phyloP scores from a whole-genome alignment of 1,284 basidiomycete species.

The Boletus mariae region DNA sequence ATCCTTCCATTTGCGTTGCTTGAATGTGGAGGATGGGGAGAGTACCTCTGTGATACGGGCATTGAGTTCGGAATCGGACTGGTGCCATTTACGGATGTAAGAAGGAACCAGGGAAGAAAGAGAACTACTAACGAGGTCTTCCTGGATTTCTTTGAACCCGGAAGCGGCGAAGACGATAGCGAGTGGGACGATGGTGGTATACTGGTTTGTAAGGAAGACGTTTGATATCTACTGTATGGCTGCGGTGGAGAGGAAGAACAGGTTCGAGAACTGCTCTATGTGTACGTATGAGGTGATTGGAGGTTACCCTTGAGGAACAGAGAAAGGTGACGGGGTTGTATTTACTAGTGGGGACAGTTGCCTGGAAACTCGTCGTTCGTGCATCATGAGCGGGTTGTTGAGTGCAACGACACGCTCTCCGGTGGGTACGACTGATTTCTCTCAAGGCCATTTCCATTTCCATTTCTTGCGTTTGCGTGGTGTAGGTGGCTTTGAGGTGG shows the following conservation, averaged over 20 bases:
- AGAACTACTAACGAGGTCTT: constrained; percentile 68
- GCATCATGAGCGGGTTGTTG: constrained; percentile 49
- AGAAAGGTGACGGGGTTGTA: constrained; percentile 89
- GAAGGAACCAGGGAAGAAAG: not conserved
- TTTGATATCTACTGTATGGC: constrained; percentile 98
- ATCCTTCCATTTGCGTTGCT: constrained; percentile 82
- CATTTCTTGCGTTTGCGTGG: constrained; percentile 19
- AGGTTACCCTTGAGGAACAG: constrained; percentile 81
- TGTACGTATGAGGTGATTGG: constrained; percentile 8
- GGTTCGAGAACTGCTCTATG: constrained; percentile 93
- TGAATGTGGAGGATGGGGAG: constrained; percentile 62
- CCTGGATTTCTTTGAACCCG: constrained; percentile 96
- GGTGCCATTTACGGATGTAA: constrained; percentile 74
- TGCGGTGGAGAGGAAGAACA: constrained; percentile 99
- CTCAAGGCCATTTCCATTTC: constrained; percentile 75
- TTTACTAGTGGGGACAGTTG: constrained; percentile 93
- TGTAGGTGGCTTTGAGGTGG: constrained; percentile 8
- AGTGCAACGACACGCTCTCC: constrained; percentile 74
- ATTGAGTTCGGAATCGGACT: constrained; percentile 92
- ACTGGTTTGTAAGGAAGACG: constrained; percentile 94
- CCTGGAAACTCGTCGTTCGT: constrained; percentile 34
- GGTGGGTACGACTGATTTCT: constrained; percentile 53
- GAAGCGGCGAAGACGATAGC: constrained; percentile 88
- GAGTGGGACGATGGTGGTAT: constrained; percentile 94
- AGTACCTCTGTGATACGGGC: constrained; percentile 81